A percentile compares a stretch with the other conserved stretches of the same genome.
These are phyloP conservation scores for Acephala macrosclerotiorum DNA, from an alignment of 2,329 filamentous ascomycete genomes.

Conservation along the genomic window DNA sequence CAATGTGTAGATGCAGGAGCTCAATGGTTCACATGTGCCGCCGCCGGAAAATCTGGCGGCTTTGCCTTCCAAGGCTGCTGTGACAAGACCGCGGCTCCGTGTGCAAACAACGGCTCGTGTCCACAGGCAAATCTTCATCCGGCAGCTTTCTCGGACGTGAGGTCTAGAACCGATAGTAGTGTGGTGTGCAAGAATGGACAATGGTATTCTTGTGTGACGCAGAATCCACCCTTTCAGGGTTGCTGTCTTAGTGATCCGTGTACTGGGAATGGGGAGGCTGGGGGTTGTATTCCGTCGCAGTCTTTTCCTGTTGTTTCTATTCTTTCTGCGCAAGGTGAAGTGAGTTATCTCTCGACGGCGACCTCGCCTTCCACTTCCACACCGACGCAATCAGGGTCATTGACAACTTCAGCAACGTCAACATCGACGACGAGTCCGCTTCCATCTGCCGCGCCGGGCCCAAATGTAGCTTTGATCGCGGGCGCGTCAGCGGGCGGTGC, in stretches of 20 bases:
- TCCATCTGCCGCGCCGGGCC: background rate
- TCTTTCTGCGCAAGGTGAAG: background rate
- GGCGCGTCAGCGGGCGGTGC: background rate
- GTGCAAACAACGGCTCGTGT: too few relatives aligned
- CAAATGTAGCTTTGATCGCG: background rate
- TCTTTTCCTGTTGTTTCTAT: too few relatives aligned
- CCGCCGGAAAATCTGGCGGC: too few relatives aligned
- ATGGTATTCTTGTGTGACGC: background rate
- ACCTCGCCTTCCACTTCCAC: background rate
- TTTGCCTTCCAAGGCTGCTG: too few relatives aligned
- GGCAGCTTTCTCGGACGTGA: too few relatives aligned
- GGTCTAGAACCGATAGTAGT: background rate
- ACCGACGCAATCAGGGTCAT: background rate
- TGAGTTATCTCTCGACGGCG: background rate
- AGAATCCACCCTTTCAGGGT: background rate
- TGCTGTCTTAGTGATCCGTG: background rate
- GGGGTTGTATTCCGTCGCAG: background rate
- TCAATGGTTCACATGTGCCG: too few relatives aligned
- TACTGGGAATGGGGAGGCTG: background rate
- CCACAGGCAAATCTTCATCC: too few relatives aligned
- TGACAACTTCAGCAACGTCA: background rate
- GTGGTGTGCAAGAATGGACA: background rate
- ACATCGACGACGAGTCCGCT: background rate
- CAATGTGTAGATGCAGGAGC: background rate
- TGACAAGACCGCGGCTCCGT: too few relatives aligned